A percentile compares a stretch with the other conserved stretches of the same genome.
These are phyloP conservation scores for Rhodosporidiobolus odoratus DNA, from an alignment of 768 basidiomycete genomes.

Conservation along the genomic window DNA sequence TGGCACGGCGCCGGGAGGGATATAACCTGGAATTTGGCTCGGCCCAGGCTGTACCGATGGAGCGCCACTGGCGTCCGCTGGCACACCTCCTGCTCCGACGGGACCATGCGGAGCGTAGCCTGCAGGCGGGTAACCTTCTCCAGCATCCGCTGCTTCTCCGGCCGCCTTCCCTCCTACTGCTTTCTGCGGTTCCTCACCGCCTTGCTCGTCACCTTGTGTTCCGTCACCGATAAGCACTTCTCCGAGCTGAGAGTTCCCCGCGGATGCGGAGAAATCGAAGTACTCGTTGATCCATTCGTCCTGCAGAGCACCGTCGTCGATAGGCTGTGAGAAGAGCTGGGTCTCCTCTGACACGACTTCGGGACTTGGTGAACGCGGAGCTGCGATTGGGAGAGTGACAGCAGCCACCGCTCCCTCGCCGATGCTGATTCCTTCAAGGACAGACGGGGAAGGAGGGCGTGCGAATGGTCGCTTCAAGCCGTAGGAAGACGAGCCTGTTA, in stretches of 20 bases:
- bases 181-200: neutral
- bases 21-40: neutral
- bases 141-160: conserved; percentile 13
- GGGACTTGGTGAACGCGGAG: neutral
- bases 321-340: neutral
- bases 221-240: too few species aligned
- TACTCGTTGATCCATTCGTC: conserved; percentile 10
- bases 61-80: neutral
- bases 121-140: conserved; percentile 4
- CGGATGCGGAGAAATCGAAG: neutral
- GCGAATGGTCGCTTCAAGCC: neutral
- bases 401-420: neutral
- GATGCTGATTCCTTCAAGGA: neutral
- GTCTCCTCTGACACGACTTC: neutral
- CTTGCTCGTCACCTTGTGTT: too few species aligned
- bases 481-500: neutral
- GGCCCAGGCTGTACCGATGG: neutral
- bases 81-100: neutral
- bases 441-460: neutral
- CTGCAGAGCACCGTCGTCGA: neutral
- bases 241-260: too few species aligned
- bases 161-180: neutral
- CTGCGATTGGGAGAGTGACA: neutral
- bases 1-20: neutral
- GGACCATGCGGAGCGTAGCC: neutral